Evolutionary conservation across 2,329 filamentous ascomycete genomes (phyloP), one percentile per base, ranked within the genome.

Genomic region (Fusarium citri): DNA sequence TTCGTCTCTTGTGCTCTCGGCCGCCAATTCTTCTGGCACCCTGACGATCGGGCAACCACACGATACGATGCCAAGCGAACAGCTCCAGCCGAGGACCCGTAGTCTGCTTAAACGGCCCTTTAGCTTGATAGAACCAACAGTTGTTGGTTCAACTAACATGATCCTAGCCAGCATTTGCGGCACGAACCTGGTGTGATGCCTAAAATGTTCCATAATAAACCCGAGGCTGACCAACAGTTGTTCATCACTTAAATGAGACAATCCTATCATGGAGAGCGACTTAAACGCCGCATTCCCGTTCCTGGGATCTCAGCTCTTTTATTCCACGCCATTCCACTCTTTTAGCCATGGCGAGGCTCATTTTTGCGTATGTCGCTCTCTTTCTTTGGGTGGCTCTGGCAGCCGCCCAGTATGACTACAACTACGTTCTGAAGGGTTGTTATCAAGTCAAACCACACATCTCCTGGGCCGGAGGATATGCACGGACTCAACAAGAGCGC

Each of bases 281-380:
- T 66, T 54, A 66, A 66, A 31, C 63, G 43, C 15, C n/a, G n/a
- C 34, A 66, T 54, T 66, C 47, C 61, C 54, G 54, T 23, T 25
- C 41, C 25, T 14, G 30, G 6, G 10, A 20, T n/a, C 10, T 54
- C 26, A 31, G 15, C 8, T 22, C 22, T 22, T 37, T 26, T 18
- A 15, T 48, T 56, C n/a, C 45, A 34, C 23, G 41, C 22, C 54
- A 47, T 34, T 40, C 62, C 43, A 31, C 22, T 45, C 49, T 37
- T 48, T 31, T 42, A 10, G 18, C n/a, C 18, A 56, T 69, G 65
- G 46, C 54, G 42, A 66, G 28, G 30, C 40, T 68, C 12, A 45
- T 34, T 22, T 9, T 65, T 42, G 34, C 45, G 8, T 20, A 16
- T 7, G 30, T 26, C 54, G 9, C 46, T 25, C 16, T 69, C 6